phyloP scores from a whole-genome alignment of 306 rosid genomes.

The Geum urbanum region DNA sequence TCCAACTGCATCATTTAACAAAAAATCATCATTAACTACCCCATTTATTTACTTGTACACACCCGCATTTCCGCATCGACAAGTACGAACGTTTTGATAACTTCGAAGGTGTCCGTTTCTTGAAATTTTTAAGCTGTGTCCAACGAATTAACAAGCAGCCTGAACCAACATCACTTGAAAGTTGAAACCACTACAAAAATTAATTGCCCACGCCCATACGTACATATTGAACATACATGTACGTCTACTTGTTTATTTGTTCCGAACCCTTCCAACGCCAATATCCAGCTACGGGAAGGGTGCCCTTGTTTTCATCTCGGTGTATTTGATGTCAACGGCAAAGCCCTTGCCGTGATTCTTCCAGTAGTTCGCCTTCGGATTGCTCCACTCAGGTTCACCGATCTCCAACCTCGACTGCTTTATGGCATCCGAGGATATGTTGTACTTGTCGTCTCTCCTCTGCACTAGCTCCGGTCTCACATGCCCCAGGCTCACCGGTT shows the following conservation, averaged over 20 bases:
- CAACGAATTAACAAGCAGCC: no score
- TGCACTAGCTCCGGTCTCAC: slow-evolving; percentile 48
- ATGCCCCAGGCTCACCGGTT: slow-evolving; percentile 42
- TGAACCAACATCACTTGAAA: no score
- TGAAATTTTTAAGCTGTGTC: no score
- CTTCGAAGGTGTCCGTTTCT: no score
- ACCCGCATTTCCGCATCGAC: no score
- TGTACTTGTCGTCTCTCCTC: slow-evolving; percentile 51
- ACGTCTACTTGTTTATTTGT: background rate
- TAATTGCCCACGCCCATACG: no score
- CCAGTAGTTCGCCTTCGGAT: slow-evolving; percentile 73
- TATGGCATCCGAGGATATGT: slow-evolving; percentile 40
- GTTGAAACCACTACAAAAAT: no score
- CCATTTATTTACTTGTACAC: no score
- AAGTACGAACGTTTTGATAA: no score
- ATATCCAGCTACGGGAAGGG: slow-evolving; percentile 41
- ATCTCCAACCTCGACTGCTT: slow-evolving; percentile 52
- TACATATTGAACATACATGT: no score
- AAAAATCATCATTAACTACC: no score
- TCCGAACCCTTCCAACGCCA: background rate
- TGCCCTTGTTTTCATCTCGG: slow-evolving; percentile 44
- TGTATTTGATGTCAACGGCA: slow-evolving; percentile 43
- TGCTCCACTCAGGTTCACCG: slow-evolving; percentile 60
- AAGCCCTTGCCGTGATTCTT: slow-evolving; percentile 63
- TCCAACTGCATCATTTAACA: no score